phyloP scores from a whole-genome alignment of 179 eudicot genomes.

The Beta macrorhiza region DNA sequence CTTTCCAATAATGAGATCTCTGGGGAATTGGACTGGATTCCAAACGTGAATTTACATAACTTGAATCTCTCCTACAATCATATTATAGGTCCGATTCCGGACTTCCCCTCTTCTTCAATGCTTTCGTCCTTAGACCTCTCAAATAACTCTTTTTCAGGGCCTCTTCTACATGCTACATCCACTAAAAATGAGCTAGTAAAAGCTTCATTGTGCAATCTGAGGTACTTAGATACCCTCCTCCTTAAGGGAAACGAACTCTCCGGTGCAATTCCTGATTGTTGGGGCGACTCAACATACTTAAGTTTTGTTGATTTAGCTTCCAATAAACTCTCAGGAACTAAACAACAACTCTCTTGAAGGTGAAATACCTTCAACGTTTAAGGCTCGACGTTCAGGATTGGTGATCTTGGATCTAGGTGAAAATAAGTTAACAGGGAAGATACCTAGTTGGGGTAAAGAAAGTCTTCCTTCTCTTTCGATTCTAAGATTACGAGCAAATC shows the following conservation, averaged over 20 bases:
- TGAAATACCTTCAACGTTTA: conserved; percentile 14
- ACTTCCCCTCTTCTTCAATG: conserved; percentile 2
- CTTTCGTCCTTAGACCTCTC: conserved; percentile 15
- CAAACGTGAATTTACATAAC: neutral
- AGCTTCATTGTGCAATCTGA: conserved; percentile 7
- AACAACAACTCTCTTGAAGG: conserved; percentile 30
- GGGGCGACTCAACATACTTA: neutral
- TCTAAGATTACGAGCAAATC: conserved; percentile 25
- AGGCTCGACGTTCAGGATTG: neutral
- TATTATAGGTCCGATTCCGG: conserved; percentile 16
- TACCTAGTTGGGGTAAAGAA: conserved; percentile 29
- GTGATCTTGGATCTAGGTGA: conserved; percentile 36
- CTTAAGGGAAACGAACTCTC: conserved; percentile 31
- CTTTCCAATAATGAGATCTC: conserved; percentile 16
- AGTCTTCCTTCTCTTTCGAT: neutral
- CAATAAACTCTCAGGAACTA: conserved; percentile 31
- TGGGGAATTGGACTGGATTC: neutral
- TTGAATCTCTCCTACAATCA: conserved; percentile 21
- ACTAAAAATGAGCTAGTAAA: neutral
- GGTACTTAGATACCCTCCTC: neutral
- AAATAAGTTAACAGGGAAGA: conserved; percentile 26
- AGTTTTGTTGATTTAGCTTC: conserved; percentile 20
- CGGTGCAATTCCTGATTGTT: conserved; percentile 36
- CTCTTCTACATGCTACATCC: conserved; percentile 5
- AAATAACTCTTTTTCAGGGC: conserved; percentile 23